Evolutionary conservation across 1,139 yeast genomes (phyloP).

Genomic region (Lodderomyces pseudojiufengensis): DNA sequence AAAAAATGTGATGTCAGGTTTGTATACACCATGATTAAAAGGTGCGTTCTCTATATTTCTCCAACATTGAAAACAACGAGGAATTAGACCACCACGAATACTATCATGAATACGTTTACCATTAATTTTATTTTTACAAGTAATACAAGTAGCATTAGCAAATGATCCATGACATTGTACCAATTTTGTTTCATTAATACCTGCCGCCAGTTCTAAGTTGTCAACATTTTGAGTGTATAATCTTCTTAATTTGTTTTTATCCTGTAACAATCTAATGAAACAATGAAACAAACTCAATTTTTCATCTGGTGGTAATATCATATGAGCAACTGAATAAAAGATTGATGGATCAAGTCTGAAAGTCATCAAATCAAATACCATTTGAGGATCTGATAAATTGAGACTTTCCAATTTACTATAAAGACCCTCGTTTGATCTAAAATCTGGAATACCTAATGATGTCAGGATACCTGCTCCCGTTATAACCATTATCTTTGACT

Average conservation of each 20-base stretch:
- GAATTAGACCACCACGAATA: conserved; percentile 58
- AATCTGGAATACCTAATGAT: conserved; percentile 87
- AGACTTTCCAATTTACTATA: conserved; percentile 64
- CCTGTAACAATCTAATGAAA: conserved; percentile 71
- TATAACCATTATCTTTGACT: conserved; percentile 57
- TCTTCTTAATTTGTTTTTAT: conserved; percentile 71
- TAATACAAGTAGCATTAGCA: conserved; percentile 80
- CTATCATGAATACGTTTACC: conserved; percentile 66
- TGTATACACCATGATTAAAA: conserved; percentile 71
- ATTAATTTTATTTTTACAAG: conserved; percentile 63
- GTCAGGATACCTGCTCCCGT: conserved; percentile 97
- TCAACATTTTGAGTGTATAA: conserved; percentile 94
- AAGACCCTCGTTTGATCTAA: conserved; percentile 82
- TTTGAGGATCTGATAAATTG: conserved; percentile 86
- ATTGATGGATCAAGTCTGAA: conserved; percentile 75
- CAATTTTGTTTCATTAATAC: conserved; percentile 60
- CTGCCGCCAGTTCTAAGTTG: conserved; percentile 79
- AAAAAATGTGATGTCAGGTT: conserved; percentile 90
- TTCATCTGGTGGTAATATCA: conserved; percentile 74
- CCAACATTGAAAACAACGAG: conserved; percentile 69
- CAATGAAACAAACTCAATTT: conserved; percentile 80
- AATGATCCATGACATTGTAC: conserved; percentile 96
- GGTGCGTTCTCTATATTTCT: conserved; percentile 37
- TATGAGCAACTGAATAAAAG: conserved; percentile 80
- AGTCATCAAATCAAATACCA: conserved; percentile 73